Conservation (phyloP, 2,329 filamentous ascomycete species). For the Biscogniauxia sp. region DNA sequence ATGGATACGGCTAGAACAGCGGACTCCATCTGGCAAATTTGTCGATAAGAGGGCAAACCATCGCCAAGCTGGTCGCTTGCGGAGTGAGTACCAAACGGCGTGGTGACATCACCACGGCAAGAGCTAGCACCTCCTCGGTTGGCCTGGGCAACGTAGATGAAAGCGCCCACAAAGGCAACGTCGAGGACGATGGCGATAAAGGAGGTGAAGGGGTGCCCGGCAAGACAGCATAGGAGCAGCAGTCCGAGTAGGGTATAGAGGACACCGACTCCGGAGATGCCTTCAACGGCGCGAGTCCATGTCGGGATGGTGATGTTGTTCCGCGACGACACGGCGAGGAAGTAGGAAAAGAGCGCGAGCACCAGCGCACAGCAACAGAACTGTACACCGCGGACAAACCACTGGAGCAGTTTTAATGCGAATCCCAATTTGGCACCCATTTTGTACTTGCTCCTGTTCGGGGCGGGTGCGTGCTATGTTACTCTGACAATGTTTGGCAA, state of each 20-base stretch:
- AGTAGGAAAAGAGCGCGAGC: conserved; percentile 80
- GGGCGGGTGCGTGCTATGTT: conserved; percentile 9
- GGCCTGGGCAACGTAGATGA: conserved; percentile 77
- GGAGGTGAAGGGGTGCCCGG: conserved; percentile 71
- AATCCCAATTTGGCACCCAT: conserved; percentile 60
- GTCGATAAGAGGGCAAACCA: conserved; percentile 45
- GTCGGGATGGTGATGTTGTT: conserved; percentile 61
- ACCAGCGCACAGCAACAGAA: conserved; percentile 72
- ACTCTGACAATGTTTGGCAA: conserved; percentile 7
- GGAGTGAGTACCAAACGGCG: conserved; percentile 65
- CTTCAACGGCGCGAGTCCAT: conserved; percentile 71
- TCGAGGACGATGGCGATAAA: conserved; percentile 74
- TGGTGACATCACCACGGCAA: conserved; percentile 62
- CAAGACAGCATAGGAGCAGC: conserved; percentile 74
- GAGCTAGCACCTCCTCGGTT: conserved; percentile 66
- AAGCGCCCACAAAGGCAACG: conserved; percentile 69
- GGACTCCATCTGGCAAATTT: conserved; percentile 72
- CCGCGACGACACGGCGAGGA: conserved; percentile 69
- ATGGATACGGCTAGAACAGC: conserved; percentile 77
- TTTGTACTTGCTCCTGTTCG: conserved; percentile 22
- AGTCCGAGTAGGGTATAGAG: conserved; percentile 74
- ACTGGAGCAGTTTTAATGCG: conserved; percentile 66
- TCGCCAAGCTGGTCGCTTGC: conserved; percentile 47
- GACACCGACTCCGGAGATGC: conserved; percentile 71
- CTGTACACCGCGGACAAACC: conserved; percentile 70